A percentile compares a stretch with the other conserved stretches of the same genome.
Conservation (phyloP, 371 early-diverging fungal species). For the Lichtheimia corymbifera region DNA sequence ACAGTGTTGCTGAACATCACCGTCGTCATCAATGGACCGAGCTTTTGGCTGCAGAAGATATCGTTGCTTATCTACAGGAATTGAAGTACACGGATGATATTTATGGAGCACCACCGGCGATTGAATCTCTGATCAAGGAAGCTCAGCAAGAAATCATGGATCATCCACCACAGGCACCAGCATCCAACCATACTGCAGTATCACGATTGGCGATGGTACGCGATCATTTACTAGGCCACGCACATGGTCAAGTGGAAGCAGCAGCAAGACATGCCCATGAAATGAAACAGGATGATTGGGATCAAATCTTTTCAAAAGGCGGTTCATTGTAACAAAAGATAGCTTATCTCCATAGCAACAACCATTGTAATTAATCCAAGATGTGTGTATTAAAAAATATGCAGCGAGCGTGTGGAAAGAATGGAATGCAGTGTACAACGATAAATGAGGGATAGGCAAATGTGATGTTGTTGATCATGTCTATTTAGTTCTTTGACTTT, state of each 20-base stretch:
- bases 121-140: constrained; percentile 31
- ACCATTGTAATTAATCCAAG: no score
- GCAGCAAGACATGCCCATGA: constrained; percentile 29
- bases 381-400: no score
- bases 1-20: constrained; percentile 27
- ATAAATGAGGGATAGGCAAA: neutral
- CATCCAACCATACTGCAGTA: constrained; percentile 14
- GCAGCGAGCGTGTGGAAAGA: neutral
- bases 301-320: constrained; percentile 10
- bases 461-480: neutral
- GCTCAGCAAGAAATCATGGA: constrained; percentile 32
- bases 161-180: neutral
- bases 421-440: constrained; percentile 8
- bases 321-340: neutral
- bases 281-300: constrained; percentile 37
- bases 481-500: constrained; percentile 21
- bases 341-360: no score
- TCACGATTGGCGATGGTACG: constrained; percentile 43
- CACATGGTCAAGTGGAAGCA: constrained; percentile 20
- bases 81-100: constrained; percentile 39
- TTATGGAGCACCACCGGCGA: constrained; percentile 32
- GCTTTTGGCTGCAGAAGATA: constrained; percentile 30
- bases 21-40: constrained; percentile 15
- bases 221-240: constrained; percentile 30
- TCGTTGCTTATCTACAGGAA: constrained; percentile 37